These are phyloP conservation scores for Blastomyces percursus DNA, from an alignment of 2,329 filamentous ascomycete species.

Conservation along the genomic window DNA sequence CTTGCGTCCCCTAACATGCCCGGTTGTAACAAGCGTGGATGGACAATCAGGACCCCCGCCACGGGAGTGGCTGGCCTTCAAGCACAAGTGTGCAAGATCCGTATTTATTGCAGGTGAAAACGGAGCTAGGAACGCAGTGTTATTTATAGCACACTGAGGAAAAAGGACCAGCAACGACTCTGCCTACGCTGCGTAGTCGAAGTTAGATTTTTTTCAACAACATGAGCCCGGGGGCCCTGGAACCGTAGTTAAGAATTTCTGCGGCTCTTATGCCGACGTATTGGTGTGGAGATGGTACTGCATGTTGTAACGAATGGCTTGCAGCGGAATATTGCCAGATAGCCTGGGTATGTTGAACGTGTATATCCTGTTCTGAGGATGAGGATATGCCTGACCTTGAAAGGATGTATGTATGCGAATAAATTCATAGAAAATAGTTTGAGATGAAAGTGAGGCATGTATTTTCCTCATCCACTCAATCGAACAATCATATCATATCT, in stretches of 20 bases:
- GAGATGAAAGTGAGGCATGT: not conserved
- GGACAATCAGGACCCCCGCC: too few species aligned
- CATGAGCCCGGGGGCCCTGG: not conserved
- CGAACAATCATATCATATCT: not conserved
- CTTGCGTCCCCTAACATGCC: too few species aligned
- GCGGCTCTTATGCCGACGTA: not conserved
- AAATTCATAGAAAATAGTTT: not conserved
- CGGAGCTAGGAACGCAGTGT: not conserved
- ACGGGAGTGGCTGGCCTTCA: too few species aligned
- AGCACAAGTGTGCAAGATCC: too few species aligned
- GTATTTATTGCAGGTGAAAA: not conserved
- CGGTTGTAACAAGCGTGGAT: too few species aligned
- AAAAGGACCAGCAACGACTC: too few species aligned
- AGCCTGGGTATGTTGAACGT: not conserved
- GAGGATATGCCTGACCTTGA: not conserved
- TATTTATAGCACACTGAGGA: too few species aligned
- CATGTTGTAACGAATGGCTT: not conserved
- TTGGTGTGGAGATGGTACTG: not conserved
- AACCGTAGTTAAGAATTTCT: not conserved
- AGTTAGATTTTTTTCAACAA: not conserved
- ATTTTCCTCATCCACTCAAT: not conserved
- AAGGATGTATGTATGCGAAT: not conserved
- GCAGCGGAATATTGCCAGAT: not conserved
- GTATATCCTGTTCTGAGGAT: not conserved
- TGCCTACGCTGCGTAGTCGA: not conserved